phyloP scores from a whole-genome alignment of 1,284 basidiomycete genomes.

The Microbotryum lychnidis-dioicae region DNA sequence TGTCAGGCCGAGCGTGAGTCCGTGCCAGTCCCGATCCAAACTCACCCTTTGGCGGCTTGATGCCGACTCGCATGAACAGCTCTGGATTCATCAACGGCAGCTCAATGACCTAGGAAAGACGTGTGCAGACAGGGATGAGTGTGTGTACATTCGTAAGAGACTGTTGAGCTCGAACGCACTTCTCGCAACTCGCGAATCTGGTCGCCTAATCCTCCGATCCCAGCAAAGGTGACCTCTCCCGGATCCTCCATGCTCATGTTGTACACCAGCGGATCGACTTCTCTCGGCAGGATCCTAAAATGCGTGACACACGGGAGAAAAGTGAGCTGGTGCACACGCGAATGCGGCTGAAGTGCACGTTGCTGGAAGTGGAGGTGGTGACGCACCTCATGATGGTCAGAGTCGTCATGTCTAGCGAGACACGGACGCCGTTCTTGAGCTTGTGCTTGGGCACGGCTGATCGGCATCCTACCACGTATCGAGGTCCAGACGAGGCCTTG shows the following conservation, averaged over 20 bases:
- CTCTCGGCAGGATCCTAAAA: conserved; percentile 71
- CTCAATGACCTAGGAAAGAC: conserved; percentile 76
- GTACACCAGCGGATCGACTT: conserved; percentile 97
- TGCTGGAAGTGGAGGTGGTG: not conserved
- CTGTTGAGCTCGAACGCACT: conserved; percentile 45
- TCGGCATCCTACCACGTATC: conserved; percentile 98
- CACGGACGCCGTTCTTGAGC: conserved; percentile 87
- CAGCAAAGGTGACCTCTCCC: conserved; percentile 88
- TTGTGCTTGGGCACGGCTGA: conserved; percentile 72
- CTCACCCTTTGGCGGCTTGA: conserved; percentile 84
- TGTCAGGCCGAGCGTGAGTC: too few species aligned
- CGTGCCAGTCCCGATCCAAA: not conserved
- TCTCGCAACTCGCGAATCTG: conserved; percentile 95
- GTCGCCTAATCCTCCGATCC: conserved; percentile 90
- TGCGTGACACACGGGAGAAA: not conserved
- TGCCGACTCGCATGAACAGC: conserved; percentile 88
- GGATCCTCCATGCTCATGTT: conserved; percentile 99
- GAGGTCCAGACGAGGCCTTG: conserved; percentile 94
- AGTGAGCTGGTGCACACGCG: not conserved
- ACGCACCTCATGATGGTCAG: conserved; percentile 83
- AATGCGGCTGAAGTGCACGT: not conserved
- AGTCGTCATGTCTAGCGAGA: conserved; percentile 99
- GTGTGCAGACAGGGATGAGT: too few species aligned
- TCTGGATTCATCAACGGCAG: conserved; percentile 92
- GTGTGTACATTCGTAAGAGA: not conserved